Evolutionary conservation across 1,284 basidiomycete genomes (phyloP).

Genomic region (Ustilago nuda): DNA sequence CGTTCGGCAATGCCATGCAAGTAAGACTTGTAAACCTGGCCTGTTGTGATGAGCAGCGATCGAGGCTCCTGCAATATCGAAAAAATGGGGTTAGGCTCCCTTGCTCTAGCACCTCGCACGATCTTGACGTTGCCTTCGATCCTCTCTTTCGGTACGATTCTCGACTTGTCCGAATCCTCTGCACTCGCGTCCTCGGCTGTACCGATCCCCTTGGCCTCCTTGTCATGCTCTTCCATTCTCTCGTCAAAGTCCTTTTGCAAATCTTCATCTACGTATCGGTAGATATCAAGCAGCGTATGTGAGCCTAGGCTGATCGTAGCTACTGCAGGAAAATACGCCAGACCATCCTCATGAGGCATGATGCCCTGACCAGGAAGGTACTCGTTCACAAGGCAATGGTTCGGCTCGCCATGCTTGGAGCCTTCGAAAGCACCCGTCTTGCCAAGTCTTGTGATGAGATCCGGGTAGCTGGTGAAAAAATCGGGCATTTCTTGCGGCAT

Average conservation of each 20-base stretch:
- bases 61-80: slow-evolving; percentile 65
- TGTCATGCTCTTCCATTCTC: slow-evolving; percentile 39
- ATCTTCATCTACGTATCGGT: slow-evolving; percentile 74
- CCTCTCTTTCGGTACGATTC: slow-evolving; percentile 42
- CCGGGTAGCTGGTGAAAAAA: slow-evolving; percentile 76
- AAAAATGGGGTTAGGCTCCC: slow-evolving; percentile 59
- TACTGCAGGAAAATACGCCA: slow-evolving; percentile 86
- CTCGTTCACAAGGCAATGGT: slow-evolving; percentile 78
- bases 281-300: slow-evolving; percentile 86
- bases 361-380: slow-evolving; percentile 92
- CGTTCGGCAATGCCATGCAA: slow-evolving; percentile 72
- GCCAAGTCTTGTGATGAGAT: slow-evolving; percentile 78
- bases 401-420: slow-evolving; percentile 78
- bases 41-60: slow-evolving; percentile 63
- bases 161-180: slow-evolving; percentile 9
- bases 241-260: slow-evolving; percentile 43
- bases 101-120: slow-evolving; percentile 49
- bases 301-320: slow-evolving; percentile 88
- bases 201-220: slow-evolving; percentile 1
- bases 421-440: slow-evolving; percentile 75
- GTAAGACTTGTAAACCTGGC: slow-evolving; percentile 59
- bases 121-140: slow-evolving; percentile 50
- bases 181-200: background rate
- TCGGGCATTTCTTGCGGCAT: slow-evolving; percentile 77
- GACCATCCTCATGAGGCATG: slow-evolving; percentile 88